Conservation (phyloP, 1,284 basidiomycete species). For the Coniferiporia sulphurascens region DNA sequence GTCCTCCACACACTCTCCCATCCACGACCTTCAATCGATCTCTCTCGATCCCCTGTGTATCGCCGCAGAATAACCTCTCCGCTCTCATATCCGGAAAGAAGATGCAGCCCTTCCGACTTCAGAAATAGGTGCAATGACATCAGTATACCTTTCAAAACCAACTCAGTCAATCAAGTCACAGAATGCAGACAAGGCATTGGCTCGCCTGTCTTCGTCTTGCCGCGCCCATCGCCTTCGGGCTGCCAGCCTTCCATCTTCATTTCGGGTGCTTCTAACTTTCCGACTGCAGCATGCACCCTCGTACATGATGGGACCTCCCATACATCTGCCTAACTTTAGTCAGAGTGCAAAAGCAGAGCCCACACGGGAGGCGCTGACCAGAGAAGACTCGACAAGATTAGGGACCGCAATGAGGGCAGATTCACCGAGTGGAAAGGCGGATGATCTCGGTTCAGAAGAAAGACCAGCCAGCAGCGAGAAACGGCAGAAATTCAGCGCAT, state of each 20-base stretch:
- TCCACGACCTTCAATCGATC: slow-evolving; percentile 64
- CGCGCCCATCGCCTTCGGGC: slow-evolving; percentile 40
- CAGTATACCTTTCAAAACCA: slow-evolving; percentile 57
- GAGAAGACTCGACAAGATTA: slow-evolving; percentile 81
- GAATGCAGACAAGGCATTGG: background rate
- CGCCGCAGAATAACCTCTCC: slow-evolving; percentile 67
- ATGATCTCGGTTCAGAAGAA: slow-evolving; percentile 10
- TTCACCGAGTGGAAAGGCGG: slow-evolving; percentile 18
- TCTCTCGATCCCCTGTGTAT: slow-evolving; percentile 37
- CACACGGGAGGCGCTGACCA: slow-evolving; percentile 43
- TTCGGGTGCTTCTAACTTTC: slow-evolving; percentile 35
- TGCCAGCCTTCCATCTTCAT: slow-evolving; percentile 27
- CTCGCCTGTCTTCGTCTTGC: slow-evolving; percentile 41
- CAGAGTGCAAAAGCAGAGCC: slow-evolving; percentile 1
- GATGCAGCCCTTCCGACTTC: slow-evolving; percentile 38
- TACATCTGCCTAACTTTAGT: slow-evolving; percentile 61
- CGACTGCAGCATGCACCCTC: slow-evolving; percentile 77
- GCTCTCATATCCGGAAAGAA: slow-evolving; percentile 78
- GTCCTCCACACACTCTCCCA: slow-evolving; percentile 71
- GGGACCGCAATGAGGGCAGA: slow-evolving; percentile 71
- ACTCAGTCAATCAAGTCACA: background rate
- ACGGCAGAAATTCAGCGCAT: slow-evolving; percentile 86
- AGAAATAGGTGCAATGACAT: slow-evolving; percentile 77
- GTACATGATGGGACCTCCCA: slow-evolving; percentile 63
- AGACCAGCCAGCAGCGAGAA: slow-evolving; percentile 50